Percentiles rank a stretch among this genome's conserved stretches.
phyloP scores from a whole-genome alignment of 2,329 filamentous ascomycete genomes.

The Fusarium duplospermum region DNA sequence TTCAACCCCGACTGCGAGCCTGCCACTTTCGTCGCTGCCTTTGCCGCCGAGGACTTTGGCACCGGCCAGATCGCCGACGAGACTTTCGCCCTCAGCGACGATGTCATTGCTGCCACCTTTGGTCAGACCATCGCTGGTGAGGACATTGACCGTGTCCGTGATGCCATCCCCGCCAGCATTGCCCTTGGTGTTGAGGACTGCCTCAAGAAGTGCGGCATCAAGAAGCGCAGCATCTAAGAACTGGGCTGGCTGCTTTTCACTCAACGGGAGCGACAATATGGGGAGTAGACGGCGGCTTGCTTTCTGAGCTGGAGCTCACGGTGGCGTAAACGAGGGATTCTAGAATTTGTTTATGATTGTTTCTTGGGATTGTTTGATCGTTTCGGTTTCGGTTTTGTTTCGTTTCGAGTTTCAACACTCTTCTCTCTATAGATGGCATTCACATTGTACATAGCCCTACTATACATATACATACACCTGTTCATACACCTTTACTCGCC shows the following conservation, averaged over 20 bases:
- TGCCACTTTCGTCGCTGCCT: constrained; percentile 62
- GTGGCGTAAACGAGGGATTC: neutral
- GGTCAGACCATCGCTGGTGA: constrained; percentile 59
- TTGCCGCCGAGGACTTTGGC: constrained; percentile 63
- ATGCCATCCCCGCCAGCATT: constrained; percentile 57
- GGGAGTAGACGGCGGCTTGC: neutral
- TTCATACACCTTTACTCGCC: neutral
- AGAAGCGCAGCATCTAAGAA: constrained; percentile 54
- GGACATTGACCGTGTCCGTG: constrained; percentile 58
- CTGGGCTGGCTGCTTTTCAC: neutral
- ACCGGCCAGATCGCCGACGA: constrained; percentile 63
- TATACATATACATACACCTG: neutral
- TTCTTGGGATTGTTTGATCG: neutral
- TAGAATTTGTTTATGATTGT: constrained; percentile 14
- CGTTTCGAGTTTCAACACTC: neutral
- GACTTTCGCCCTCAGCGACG: constrained; percentile 59
- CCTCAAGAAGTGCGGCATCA: constrained; percentile 48
- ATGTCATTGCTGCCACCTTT: constrained; percentile 60
- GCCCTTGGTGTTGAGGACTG: constrained; percentile 66
- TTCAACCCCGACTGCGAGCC: constrained; percentile 66
- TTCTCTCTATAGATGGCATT: neutral
- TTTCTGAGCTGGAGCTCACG: constrained; percentile 17
- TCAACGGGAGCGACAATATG: neutral
- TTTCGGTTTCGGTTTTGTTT: neutral
- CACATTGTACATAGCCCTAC: neutral